Conservation (phyloP, 2,329 filamentous ascomycete species). For the Cordyceps militaris region DNA sequence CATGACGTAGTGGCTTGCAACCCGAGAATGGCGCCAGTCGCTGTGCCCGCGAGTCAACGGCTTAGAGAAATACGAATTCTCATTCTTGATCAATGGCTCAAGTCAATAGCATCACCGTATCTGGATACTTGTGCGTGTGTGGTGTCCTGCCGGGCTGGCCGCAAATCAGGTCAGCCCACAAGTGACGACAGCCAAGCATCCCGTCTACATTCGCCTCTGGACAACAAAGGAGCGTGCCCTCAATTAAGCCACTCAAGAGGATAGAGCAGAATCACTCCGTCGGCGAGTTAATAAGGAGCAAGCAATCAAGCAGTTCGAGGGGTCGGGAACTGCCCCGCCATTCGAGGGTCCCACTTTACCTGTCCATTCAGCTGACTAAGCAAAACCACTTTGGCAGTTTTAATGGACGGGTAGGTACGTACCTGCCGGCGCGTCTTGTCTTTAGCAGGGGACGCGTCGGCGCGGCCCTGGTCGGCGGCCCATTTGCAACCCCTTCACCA, state of each 20-base stretch:
- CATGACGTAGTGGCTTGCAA: not conserved
- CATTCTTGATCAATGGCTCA: not conserved
- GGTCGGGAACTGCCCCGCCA: not conserved
- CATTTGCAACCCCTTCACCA: not conserved
- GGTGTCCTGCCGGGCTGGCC: not conserved
- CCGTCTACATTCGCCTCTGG: too few species aligned
- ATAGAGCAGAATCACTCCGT: too few species aligned
- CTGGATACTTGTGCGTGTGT: not conserved
- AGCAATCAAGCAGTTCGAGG: too few species aligned
- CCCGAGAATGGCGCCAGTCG: not conserved
- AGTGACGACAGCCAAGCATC: not conserved
- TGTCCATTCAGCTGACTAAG: not conserved
- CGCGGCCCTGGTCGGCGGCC: not conserved
- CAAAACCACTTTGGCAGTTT: not conserved
- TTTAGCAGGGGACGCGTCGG: constrained; percentile 4
- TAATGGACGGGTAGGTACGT: not conserved
- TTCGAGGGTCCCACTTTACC: not conserved
- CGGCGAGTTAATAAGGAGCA: too few species aligned
- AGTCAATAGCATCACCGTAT: not conserved
- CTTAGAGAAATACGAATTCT: not conserved
- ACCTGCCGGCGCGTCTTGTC: constrained; percentile 2
- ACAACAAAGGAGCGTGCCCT: too few species aligned
- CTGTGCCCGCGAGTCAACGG: not conserved
- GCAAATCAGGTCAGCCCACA: not conserved
- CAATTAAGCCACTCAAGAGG: too few species aligned